Evolutionary conservation across 2,329 filamentous ascomycete genomes (phyloP).

Genomic region (Ophiosphaerella narmari): DNA sequence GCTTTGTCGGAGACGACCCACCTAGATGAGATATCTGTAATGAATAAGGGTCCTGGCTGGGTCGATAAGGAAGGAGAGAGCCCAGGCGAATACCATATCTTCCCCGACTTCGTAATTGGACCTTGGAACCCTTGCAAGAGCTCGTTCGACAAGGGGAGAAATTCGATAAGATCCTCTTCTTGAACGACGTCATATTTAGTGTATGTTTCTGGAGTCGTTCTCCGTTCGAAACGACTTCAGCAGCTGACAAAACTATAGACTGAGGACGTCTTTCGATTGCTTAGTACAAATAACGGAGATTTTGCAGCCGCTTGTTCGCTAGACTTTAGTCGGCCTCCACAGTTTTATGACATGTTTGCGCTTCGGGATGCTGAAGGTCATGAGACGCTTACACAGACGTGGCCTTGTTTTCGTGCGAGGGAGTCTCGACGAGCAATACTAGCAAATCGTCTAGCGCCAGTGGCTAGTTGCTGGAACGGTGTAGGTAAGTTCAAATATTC

Average conservation of each 20-base stretch:
- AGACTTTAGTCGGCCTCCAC: slow-evolving; percentile 60
- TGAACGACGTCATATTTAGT: slow-evolving; percentile 65
- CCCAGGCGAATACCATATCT: slow-evolving; percentile 70
- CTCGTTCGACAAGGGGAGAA: slow-evolving; percentile 53
- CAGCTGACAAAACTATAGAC: slow-evolving; percentile 36
- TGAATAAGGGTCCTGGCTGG: background rate
- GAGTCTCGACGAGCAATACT: slow-evolving; percentile 55
- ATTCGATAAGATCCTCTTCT: slow-evolving; percentile 64
- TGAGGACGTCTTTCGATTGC: slow-evolving; percentile 59
- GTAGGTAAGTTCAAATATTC: slow-evolving; percentile 42
- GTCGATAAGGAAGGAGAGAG: slow-evolving; percentile 51
- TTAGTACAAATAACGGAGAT: slow-evolving; percentile 61
- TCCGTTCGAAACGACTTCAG: too few species aligned
- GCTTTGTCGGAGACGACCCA: slow-evolving; percentile 61
- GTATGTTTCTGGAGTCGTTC: too few species aligned
- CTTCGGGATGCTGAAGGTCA: slow-evolving; percentile 59
- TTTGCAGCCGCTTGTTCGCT: slow-evolving; percentile 66
- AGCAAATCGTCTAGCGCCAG: slow-evolving; percentile 50
- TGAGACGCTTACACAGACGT: slow-evolving; percentile 57
- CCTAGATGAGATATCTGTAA: background rate
- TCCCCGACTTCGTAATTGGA: slow-evolving; percentile 64
- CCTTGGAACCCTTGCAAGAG: slow-evolving; percentile 61
- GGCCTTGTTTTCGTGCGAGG: slow-evolving; percentile 61
- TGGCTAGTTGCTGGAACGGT: slow-evolving; percentile 70
- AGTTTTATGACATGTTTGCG: slow-evolving; percentile 67